These are phyloP conservation scores for Yarrowia sp. DNA, from an alignment of 805 yeast species.

Conservation along the genomic window DNA sequence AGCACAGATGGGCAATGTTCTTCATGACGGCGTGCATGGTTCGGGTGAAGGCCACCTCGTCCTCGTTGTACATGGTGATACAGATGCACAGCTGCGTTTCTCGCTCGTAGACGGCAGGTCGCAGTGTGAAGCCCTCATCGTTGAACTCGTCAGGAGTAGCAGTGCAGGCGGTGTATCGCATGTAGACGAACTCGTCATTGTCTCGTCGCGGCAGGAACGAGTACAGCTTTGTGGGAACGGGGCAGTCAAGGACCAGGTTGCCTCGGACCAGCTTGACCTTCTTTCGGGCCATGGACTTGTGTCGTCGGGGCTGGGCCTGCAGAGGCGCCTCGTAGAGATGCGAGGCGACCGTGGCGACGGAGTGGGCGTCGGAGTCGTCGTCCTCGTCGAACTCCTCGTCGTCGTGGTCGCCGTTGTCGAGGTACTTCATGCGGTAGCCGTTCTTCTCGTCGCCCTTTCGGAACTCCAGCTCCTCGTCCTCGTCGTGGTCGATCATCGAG, in stretches of 20 bases:
- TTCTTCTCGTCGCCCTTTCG: constrained; percentile 17
- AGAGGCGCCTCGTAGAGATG: constrained; percentile 34
- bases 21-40: constrained; percentile 93
- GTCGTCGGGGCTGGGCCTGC: constrained; percentile 54
- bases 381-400: constrained; percentile 2
- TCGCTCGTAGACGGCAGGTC: constrained; percentile 83
- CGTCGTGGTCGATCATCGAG: constrained; percentile 13
- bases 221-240: constrained; percentile 84
- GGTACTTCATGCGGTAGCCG: constrained; percentile 24
- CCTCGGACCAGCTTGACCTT: constrained; percentile 76
- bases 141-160: constrained; percentile 85
- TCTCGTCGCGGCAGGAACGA: constrained; percentile 84
- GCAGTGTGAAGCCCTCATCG: constrained; percentile 73
- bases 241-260: constrained; percentile 85
- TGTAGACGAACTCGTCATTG: constrained; percentile 88
- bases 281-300: constrained; percentile 65
- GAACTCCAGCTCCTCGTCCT: constrained; percentile 7
- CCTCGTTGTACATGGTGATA: constrained; percentile 97
- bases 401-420: constrained; percentile 8
- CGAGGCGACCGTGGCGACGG: constrained; percentile 32
- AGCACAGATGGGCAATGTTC: constrained; percentile 82
- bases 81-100: constrained; percentile 91
- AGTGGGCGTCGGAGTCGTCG: constrained; percentile 20
- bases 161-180: constrained; percentile 97
- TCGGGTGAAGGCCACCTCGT: constrained; percentile 82